Percentiles rank a stretch among this genome's conserved stretches.
phyloP scores from a whole-genome alignment of 192 early-diverging fungal species.

The Coemansia aciculifera region DNA sequence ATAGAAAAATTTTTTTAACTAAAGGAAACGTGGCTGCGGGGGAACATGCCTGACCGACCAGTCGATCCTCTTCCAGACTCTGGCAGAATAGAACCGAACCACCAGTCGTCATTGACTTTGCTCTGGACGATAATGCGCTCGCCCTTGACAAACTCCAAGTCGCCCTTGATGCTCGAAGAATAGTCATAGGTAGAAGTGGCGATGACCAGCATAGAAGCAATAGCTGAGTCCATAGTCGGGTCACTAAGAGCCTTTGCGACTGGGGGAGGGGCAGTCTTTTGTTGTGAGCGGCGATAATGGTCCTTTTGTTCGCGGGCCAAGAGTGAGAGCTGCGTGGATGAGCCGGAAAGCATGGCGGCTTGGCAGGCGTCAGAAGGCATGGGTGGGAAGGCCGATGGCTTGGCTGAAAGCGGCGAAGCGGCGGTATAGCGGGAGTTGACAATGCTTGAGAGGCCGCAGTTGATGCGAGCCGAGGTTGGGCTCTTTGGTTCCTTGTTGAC shows the following conservation, averaged over 20 bases:
- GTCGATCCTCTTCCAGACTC: constrained; percentile 42
- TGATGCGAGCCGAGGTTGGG: constrained; percentile 24
- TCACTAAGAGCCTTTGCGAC: constrained; percentile 20
- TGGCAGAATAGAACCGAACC: constrained; percentile 51
- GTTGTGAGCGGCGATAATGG: constrained; percentile 10
- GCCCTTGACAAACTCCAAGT: constrained; percentile 44
- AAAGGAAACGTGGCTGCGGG: constrained; percentile 50
- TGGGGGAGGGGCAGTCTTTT: constrained; percentile 5
- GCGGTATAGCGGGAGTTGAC: constrained; percentile 26
- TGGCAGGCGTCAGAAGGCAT: constrained; percentile 57
- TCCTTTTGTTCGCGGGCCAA: constrained; percentile 16
- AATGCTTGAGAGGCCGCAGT: constrained; percentile 42
- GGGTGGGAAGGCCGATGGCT: constrained; percentile 42
- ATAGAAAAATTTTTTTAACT: not conserved
- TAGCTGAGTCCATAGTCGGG: constrained; percentile 16
- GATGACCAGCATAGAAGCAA: constrained; percentile 39
- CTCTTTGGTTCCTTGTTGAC: constrained; percentile 35
- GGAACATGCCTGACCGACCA: constrained; percentile 54
- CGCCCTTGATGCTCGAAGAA: constrained; percentile 48
- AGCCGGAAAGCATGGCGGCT: constrained; percentile 49
- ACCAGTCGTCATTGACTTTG: constrained; percentile 57
- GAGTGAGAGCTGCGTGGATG: constrained; percentile 13
- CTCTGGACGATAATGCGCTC: constrained; percentile 55
- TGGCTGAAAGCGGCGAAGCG: constrained; percentile 1
- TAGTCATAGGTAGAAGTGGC: constrained; percentile 55